Percentiles rank a stretch among this genome's conserved stretches.
phyloP scores from a whole-genome alignment of 2,329 filamentous ascomycete genomes.

The Trichoderma brevicompactum region DNA sequence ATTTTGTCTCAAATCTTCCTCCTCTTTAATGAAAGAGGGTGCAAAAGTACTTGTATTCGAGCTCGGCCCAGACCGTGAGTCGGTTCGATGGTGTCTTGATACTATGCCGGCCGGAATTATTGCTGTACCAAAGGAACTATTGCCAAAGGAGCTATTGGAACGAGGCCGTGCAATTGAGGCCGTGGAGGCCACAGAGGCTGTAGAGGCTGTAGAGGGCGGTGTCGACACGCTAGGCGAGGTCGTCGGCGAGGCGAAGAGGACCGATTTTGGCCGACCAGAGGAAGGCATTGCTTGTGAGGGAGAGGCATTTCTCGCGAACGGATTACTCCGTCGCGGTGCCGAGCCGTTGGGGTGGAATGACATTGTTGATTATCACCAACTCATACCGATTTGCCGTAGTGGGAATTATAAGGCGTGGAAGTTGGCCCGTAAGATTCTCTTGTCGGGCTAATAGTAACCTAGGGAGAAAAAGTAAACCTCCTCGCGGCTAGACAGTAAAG shows the following conservation, averaged over 20 bases:
- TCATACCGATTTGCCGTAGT: constrained; percentile 31
- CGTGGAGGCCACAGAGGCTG: constrained; percentile 52
- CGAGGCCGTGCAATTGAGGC: constrained; percentile 63
- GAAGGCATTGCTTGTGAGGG: constrained; percentile 64
- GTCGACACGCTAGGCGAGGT: constrained; percentile 31
- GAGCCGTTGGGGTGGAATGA: constrained; percentile 43
- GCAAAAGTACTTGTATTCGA: constrained; percentile 80
- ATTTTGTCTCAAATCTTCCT: constrained; percentile 71
- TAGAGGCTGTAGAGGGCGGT: constrained; percentile 60
- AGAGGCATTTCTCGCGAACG: constrained; percentile 72
- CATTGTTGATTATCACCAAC: constrained; percentile 39
- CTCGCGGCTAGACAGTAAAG: constrained; percentile 5
- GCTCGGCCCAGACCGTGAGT: constrained; percentile 68
- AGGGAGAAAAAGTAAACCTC: neutral
- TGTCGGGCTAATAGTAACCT: neutral
- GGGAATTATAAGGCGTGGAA: constrained; percentile 7
- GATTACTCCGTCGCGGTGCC: constrained; percentile 77
- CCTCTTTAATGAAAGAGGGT: constrained; percentile 91
- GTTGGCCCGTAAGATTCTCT: neutral
- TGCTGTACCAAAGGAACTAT: constrained; percentile 53
- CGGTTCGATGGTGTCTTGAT: constrained; percentile 51
- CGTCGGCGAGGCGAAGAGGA: constrained; percentile 61
- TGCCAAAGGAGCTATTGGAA: constrained; percentile 62
- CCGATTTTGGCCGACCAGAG: constrained; percentile 72
- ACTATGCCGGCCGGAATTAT: constrained; percentile 45